These are phyloP conservation scores for Globisporangium nodosum DNA, from an alignment of 352 stramenopile genomes.

Conservation along the genomic window DNA sequence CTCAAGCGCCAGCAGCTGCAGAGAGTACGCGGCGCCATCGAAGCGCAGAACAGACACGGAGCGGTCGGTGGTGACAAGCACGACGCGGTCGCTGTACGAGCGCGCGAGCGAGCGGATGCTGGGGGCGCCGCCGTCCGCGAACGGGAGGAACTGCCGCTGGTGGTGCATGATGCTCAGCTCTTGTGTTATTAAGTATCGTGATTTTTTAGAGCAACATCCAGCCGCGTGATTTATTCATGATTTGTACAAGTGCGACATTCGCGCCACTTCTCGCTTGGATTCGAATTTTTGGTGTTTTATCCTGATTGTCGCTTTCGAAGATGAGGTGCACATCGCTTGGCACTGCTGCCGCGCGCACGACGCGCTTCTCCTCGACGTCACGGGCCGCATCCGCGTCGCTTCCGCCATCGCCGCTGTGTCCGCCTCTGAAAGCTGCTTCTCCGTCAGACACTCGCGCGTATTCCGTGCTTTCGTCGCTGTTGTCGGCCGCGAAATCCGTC, in stretches of 20 bases:
- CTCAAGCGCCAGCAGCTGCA: slow-evolving; percentile 33
- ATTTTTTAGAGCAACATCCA: too few species aligned
- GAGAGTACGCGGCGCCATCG: slow-evolving; percentile 25
- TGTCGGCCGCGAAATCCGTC: background rate
- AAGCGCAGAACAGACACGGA: slow-evolving; percentile 41
- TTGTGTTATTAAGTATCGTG: too few species aligned
- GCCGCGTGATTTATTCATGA: too few species aligned
- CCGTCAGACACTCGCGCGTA: slow-evolving; percentile 1
- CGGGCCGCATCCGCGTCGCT: background rate
- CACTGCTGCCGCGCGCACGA: background rate
- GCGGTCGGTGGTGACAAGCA: slow-evolving; percentile 65
- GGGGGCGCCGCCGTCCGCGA: slow-evolving; percentile 36
- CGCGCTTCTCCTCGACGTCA: background rate
- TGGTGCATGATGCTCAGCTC: slow-evolving; percentile 13
- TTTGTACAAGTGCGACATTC: too few species aligned
- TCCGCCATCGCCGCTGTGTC: too few species aligned
- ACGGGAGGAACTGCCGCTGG: slow-evolving; percentile 69
- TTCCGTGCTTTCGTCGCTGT: slow-evolving; percentile 14
- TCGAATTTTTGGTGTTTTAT: background rate
- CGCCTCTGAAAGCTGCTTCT: background rate
- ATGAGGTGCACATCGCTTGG: background rate
- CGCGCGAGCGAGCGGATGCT: slow-evolving; percentile 46
- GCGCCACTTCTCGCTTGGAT: too few species aligned
- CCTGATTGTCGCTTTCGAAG: background rate
- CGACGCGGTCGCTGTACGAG: slow-evolving; percentile 1